Base-by-base conservation (phyloP, 345 rosid species). In the Gossypium herbaceum region DNA sequence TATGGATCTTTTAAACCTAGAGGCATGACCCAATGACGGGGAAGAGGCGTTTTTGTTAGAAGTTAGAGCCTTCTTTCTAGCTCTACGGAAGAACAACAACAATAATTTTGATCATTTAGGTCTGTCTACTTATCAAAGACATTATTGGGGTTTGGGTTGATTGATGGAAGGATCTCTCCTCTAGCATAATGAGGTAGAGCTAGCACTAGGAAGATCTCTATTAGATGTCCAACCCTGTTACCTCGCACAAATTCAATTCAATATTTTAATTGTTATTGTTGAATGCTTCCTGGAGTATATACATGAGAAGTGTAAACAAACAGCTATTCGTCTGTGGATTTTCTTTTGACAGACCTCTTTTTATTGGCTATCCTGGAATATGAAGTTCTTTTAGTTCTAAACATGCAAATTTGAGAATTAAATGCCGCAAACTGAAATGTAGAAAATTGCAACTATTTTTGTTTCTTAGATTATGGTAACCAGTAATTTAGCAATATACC, bases 31-130 rank as follows among this genome's bases (percentile, higher is more conserved):
- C n/a, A 50, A 62, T 19, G 64, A 58, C 1, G 20, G 77, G 63
- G 62, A 78, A 71, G 77, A 68, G 76, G 29, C 67, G 7, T 58
- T 83, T 83, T 80, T 80, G 81, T 77, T 78, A 54, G 76, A 81
- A 75, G 79, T 75, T 41, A 71, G 16, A 72, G 80, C 74, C 76
- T 45, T 68, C 39, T 77, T 68, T 76, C 77, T 41, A 54, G 79
- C 44, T 64, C 62, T 60, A 19, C 24, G 68, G 44, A 62, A 41
- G 51, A 47, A 41, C 4, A 22, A 20, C 47, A 50, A 7, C 9
- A 9, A 50, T 16, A 34, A 12, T 54, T 66, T 72, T 25, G n/a
- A 25, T 65, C 27, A 3, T 71, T 56, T 64, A 19, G 48, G 51
- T 41, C 6, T 57, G 5, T 57, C 7, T 2, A 10, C 66, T 19